Evolutionary conservation across 495 filamentous ascomycete genomes (phyloP), one percentile per base, ranked within the genome.

Genomic region (Neurospora discreta): DNA sequence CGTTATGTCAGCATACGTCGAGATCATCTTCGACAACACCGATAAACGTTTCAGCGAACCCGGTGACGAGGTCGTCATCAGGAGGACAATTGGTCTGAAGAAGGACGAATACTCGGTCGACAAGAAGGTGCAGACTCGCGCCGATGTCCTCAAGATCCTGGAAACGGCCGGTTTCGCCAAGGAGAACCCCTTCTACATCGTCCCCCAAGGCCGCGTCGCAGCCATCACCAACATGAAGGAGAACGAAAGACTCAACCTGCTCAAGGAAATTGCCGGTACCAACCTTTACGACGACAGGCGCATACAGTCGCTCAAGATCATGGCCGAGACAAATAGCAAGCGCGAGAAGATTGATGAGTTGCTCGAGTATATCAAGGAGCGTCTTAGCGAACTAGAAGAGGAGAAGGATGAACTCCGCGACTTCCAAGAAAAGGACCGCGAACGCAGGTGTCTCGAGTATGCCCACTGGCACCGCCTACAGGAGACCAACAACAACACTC

Each of bases 41-140:
- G 95, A 98, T 79, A 93, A 95, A 76, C 92, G 95, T 76, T 99
- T 98, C 80, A 94, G 94, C 44, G 98, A 94, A 15, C 95, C 93
- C 71, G 94, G 93, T 75, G 89, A 93, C 41, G 95, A 98, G 78
- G 87, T 98, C 10, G 89, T 95, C 11, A 86, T 99, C 36, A 89
- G 95, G 68, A 91, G 95, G 26, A 98, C 96, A 0, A 98, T 99
- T 75, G 95, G 95, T 39, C 85, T 94, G 69, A 98, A 99, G 82
- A 99, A 99, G 82, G 95, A 99, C 76, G 95, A 99, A 82, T 99
- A 98, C 78, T 96, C 93, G 11, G 87, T 98, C 0, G 95, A 99
- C 80, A 89, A 93, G 75, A 98, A 98, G 82, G 97, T 95, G 75
- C 93, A 93, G 26, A 98, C 94, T 33, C 97, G 97, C 78, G 85